phyloP scores from a whole-genome alignment of 805 yeast species.

The Saccharomycopsis guyanensis region DNA sequence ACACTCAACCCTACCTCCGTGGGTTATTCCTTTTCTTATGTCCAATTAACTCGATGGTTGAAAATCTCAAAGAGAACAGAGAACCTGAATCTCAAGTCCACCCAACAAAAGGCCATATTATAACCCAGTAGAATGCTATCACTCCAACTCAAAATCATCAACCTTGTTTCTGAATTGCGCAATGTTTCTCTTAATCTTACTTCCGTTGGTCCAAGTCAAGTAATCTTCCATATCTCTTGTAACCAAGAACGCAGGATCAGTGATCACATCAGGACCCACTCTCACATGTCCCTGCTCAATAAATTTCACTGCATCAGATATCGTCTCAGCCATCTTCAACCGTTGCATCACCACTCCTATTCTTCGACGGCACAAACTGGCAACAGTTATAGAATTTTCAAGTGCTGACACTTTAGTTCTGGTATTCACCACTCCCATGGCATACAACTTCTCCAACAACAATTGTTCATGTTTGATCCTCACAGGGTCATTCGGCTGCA shows the following conservation, averaged over 20 bases:
- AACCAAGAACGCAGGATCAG: conserved; percentile 92
- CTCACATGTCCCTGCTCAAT: conserved; percentile 97
- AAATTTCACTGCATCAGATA: conserved; percentile 82
- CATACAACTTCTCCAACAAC: conserved; percentile 76
- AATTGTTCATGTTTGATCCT: conserved; percentile 84
- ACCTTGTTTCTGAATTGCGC: conserved; percentile 76
- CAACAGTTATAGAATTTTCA: conserved; percentile 86
- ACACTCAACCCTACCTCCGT: too few species aligned
- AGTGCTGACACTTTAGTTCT: conserved; percentile 84
- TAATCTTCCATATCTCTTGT: conserved; percentile 94
- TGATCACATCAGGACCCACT: conserved; percentile 91
- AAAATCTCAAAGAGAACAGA: too few species aligned
- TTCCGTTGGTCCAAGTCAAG: conserved; percentile 94
- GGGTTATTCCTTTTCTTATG: too few species aligned
- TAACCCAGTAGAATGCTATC: too few species aligned
- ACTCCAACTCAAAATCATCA: conserved; percentile 46
- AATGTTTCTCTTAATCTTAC: conserved; percentile 86
- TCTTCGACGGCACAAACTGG: conserved; percentile 87
- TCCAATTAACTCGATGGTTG: too few species aligned
- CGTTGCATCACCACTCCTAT: conserved; percentile 93
- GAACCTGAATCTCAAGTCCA: too few species aligned
- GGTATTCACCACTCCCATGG: conserved; percentile 85
- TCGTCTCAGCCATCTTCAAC: conserved; percentile 84
- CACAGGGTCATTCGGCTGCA: conserved; percentile 82
- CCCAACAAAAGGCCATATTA: too few species aligned